These are phyloP conservation scores for Mycena metata DNA, from an alignment of 768 basidiomycete species.

Conservation along the genomic window DNA sequence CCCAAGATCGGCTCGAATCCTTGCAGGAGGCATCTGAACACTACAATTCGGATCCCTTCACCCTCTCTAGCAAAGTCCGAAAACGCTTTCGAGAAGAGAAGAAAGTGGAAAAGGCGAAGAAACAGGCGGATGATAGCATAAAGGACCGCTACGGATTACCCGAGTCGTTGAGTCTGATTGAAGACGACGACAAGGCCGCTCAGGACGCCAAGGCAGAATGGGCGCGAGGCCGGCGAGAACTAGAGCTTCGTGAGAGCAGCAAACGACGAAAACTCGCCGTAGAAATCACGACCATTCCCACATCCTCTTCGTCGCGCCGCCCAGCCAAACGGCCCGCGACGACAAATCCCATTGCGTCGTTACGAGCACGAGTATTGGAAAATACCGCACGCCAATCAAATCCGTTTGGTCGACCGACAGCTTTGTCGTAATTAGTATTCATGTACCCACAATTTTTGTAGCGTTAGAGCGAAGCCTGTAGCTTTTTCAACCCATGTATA, in stretches of 20 bases:
- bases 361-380: slow-evolving; percentile 69
- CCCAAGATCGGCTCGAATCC: slow-evolving; percentile 85
- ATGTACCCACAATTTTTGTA: slow-evolving; percentile 19
- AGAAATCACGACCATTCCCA: slow-evolving; percentile 39
- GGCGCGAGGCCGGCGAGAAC: slow-evolving; percentile 64
- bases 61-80: slow-evolving; percentile 79
- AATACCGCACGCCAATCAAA: slow-evolving; percentile 65
- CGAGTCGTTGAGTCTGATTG: slow-evolving; percentile 72
- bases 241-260: slow-evolving; percentile 55
- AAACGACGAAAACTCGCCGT: slow-evolving; percentile 63
- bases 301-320: slow-evolving; percentile 33
- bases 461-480: slow-evolving; percentile 18
- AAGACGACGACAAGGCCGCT: slow-evolving; percentile 71
- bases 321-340: slow-evolving; percentile 25
- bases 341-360: slow-evolving; percentile 50
- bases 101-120: slow-evolving; percentile 78
- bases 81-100: slow-evolving; percentile 91
- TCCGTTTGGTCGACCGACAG: slow-evolving; percentile 34
- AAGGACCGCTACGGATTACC: slow-evolving; percentile 85
- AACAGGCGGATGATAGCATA: slow-evolving; percentile 76
- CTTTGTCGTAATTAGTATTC: not conserved
- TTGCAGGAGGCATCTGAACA: slow-evolving; percentile 83
- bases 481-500: slow-evolving; percentile 18
- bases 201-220: slow-evolving; percentile 76
- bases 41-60: slow-evolving; percentile 89